Evolutionary conservation across 2,329 filamentous ascomycete species (phyloP).

Genomic region (Ceratocystis smalleyi): DNA sequence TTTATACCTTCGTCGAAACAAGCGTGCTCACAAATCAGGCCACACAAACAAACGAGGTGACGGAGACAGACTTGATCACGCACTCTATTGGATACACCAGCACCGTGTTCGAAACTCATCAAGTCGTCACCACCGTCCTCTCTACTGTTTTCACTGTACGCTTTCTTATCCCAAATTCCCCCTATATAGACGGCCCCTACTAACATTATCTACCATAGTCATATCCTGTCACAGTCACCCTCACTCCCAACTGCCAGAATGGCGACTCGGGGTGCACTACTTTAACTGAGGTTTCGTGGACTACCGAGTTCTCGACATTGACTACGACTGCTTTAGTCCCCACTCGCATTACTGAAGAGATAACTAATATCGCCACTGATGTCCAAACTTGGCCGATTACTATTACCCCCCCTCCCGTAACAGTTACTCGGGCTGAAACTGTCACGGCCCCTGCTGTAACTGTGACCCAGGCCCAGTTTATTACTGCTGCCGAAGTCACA

Average conservation of each 20-base stretch:
- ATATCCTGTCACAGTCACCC: slow-evolving; percentile 20
- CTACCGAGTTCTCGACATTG: slow-evolving; percentile 19
- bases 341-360: slow-evolving; percentile 13
- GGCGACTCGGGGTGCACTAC: slow-evolving; percentile 11
- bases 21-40: neutral
- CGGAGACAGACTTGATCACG: slow-evolving; percentile 6
- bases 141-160: slow-evolving; percentile 18
- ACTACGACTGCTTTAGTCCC: slow-evolving; percentile 17
- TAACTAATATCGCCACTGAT: slow-evolving; percentile 16
- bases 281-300: slow-evolving; percentile 8
- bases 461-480: slow-evolving; percentile 7
- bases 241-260: slow-evolving; percentile 9
- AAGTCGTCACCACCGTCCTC: slow-evolving; percentile 17
- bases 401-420: slow-evolving; percentile 19
- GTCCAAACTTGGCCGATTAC: slow-evolving; percentile 21
- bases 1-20: slow-evolving; percentile 12
- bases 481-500: slow-evolving; percentile 12
- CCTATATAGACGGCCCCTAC: neutral
- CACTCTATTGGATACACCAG: slow-evolving; percentile 6
- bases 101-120: slow-evolving; percentile 17
- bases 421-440: slow-evolving; percentile 12
- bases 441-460: slow-evolving; percentile 17
- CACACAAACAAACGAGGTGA: neutral
- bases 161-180: neutral
- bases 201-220: slow-evolving; percentile 17